Base-by-base conservation (phyloP, 768 basidiomycete genomes). In the Phaffia tasmanica region DNA sequence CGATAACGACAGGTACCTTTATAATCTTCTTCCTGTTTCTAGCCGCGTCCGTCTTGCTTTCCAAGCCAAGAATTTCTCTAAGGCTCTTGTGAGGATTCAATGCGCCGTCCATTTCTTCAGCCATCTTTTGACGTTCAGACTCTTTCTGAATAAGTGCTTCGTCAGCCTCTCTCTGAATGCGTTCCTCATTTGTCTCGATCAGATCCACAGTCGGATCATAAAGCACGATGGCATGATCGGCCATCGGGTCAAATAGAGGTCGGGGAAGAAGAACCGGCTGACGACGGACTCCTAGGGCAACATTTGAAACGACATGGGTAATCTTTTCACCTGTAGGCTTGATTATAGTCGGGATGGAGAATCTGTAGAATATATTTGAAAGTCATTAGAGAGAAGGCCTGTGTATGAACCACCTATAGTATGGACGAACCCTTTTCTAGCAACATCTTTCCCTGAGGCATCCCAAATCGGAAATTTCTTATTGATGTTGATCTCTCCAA, bases 141-240 rank as follows among this genome's bases (percentile, higher is more conserved):
- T 83, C 83, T 63, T 80, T 82, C 68, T 81, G 81, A 73, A 82
- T 86, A 72, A 87, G 86, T 14, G 51, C 70, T 53, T 70, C 72
- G 1, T 86, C 84, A 73, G 85, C 86, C 72, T 86, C 82, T 48
- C 87, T 79, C 67, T 84, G 85, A 74, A 80, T 83, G 72, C 81
- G 81, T 74, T 91, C 90, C 72, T 91, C 87, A 73, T 90, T 88
- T 0, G 90, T 90, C 76, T 93, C 91, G 70, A 86, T 79, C 73
- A 88, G 86, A 73, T 99, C 92, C 57, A 94, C 85, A 0, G 95
- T 98, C 0, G 95, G 95, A 72, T 98, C 95, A 74, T 89, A 99
- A 18, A 97, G 78, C 2, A 99, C 94, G 68, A 99, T 95, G 0
- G 94, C 92, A 76, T 97, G 93, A 72, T 98, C 92, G 59, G 88